A percentile compares a stretch with the other conserved stretches of the same genome.
Evolutionary conservation across 768 basidiomycete genomes (phyloP).

Genomic region (Mycena metata): DNA sequence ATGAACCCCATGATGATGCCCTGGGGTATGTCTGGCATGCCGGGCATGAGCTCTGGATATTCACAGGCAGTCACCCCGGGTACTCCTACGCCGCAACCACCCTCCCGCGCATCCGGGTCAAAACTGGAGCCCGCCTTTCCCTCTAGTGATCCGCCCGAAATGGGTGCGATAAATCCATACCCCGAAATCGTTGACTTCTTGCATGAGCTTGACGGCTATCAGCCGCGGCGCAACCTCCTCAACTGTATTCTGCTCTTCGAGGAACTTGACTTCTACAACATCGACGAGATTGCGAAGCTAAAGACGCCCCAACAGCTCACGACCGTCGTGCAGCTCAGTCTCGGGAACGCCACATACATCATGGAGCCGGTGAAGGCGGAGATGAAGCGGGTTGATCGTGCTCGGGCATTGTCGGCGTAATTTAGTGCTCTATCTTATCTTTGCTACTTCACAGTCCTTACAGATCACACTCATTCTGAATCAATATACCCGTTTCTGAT

Average conservation of each 20-base stretch:
- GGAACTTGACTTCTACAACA: constrained; percentile 21
- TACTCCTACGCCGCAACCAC: background rate
- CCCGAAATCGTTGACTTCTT: constrained; percentile 12
- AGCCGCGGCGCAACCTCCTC: background rate
- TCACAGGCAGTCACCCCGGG: background rate
- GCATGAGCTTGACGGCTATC: background rate
- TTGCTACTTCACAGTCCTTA: constrained; percentile 6
- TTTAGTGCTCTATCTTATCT: background rate
- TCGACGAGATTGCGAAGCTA: constrained; percentile 21
- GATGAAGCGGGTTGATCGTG: constrained; percentile 16
- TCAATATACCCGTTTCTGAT: no score
- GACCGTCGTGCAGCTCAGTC: background rate
- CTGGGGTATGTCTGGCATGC: no score
- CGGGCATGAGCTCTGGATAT: background rate
- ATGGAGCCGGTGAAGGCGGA: constrained; percentile 5
- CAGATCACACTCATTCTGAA: background rate
- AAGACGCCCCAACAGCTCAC: background rate
- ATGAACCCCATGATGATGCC: no score
- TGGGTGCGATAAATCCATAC: constrained; percentile 15
- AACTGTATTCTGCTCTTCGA: background rate
- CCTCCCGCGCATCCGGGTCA: background rate
- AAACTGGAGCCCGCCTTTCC: background rate
- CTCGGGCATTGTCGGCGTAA: background rate
- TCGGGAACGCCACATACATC: constrained; percentile 10
- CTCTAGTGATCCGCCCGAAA: constrained; percentile 22